Evolutionary conservation across 2,329 filamentous ascomycete genomes (phyloP).

Genomic region (Cordyceps javanica): DNA sequence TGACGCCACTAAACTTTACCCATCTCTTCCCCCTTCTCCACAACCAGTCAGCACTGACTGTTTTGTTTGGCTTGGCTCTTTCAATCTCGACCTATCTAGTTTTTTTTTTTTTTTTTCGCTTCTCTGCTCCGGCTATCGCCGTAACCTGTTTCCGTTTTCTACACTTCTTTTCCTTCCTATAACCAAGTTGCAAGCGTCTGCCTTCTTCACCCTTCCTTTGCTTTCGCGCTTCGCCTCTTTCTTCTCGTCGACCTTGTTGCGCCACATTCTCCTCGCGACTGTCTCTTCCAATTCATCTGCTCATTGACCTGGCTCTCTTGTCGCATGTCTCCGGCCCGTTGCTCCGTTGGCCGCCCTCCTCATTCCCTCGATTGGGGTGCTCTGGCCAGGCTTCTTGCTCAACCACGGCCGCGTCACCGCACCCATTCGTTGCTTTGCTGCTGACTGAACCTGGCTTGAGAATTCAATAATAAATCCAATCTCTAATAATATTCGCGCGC

Average conservation of each 20-base stretch:
- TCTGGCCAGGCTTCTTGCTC: neutral
- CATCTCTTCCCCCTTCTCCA: neutral
- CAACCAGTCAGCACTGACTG: neutral
- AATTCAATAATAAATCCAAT: neutral
- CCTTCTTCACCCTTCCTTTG: too few relatives aligned
- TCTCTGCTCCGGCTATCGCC: neutral
- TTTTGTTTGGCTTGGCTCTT: neutral
- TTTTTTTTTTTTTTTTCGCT: neutral
- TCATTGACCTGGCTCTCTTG: neutral
- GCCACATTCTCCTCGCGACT: neutral
- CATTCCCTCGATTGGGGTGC: constrained; percentile 14
- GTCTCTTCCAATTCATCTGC: neutral
- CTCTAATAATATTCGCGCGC: neutral
- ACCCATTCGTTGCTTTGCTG: neutral
- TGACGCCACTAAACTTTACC: neutral
- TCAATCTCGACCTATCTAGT: neutral
- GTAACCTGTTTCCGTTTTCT: neutral
- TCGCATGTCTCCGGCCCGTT: constrained; percentile 12
- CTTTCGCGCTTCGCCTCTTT: neutral
- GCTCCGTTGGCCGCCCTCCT: constrained; percentile 4
- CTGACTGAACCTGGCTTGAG: neutral
- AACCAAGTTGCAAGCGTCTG: neutral
- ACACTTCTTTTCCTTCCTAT: neutral
- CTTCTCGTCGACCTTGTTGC: neutral
- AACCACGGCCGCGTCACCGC: neutral